Evolutionary conservation across 1,139 yeast species (phyloP).

Genomic region (Candida neerlandica): DNA sequence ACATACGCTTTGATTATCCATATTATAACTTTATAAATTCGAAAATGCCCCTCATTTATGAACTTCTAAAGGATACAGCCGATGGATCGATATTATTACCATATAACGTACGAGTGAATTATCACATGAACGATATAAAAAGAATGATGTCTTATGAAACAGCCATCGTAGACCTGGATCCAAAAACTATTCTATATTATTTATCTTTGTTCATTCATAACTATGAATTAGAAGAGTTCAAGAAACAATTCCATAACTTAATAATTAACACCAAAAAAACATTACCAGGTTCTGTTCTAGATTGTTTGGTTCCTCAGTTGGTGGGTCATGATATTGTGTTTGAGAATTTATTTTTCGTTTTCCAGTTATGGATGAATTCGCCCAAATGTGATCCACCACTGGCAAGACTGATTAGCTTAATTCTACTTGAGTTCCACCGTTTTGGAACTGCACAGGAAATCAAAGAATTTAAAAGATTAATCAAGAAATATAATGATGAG

Average conservation of each 20-base stretch:
- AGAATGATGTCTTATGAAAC: slow-evolving; percentile 24
- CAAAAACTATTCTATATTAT: slow-evolving; percentile 31
- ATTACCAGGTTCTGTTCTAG: slow-evolving; percentile 29
- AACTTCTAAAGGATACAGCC: not conserved
- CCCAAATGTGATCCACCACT: slow-evolving; percentile 26
- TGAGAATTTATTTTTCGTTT: slow-evolving; percentile 29
- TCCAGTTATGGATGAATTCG: slow-evolving; percentile 33
- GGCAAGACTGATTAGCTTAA: slow-evolving; percentile 29
- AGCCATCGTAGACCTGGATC: slow-evolving; percentile 21
- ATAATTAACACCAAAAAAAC: slow-evolving; percentile 16
- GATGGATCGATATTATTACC: slow-evolving; percentile 2
- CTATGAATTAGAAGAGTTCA: slow-evolving; percentile 38
- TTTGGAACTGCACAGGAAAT: slow-evolving; percentile 35
- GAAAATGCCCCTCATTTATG: slow-evolving; percentile 9
- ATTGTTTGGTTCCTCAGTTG: slow-evolving; percentile 29
- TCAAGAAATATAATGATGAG: slow-evolving; percentile 24
- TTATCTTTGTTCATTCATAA: slow-evolving; percentile 33
- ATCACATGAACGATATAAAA: slow-evolving; percentile 33
- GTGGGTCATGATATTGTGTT: slow-evolving; percentile 34
- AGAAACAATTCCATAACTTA: slow-evolving; percentile 21
- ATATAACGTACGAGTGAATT: slow-evolving; percentile 31
- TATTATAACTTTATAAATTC: slow-evolving; percentile 11
- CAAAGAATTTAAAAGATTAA: slow-evolving; percentile 23
- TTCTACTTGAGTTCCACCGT: slow-evolving; percentile 33
- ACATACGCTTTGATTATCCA: slow-evolving; percentile 2